These are phyloP conservation scores for Monosporascus sp. DNA, from an alignment of 2,329 filamentous ascomycete genomes.

Conservation along the genomic window DNA sequence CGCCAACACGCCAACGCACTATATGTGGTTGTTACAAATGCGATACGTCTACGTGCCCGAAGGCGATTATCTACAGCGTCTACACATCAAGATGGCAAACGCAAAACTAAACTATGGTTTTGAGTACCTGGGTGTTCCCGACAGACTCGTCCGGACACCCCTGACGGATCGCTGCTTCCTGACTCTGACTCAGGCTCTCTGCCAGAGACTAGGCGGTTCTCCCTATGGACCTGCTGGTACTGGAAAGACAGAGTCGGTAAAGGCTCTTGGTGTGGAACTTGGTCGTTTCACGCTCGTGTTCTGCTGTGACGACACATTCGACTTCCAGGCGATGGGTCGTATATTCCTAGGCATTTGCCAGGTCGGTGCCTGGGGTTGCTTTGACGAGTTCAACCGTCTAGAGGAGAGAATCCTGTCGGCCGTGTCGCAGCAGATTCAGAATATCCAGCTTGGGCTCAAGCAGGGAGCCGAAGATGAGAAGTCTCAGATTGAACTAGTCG, in stretches of 20 bases:
- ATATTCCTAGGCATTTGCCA: constrained; percentile 99
- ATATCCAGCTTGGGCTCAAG: constrained; percentile 93
- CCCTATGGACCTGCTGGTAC: constrained; percentile 97
- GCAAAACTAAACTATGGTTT: constrained; percentile 94
- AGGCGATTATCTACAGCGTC: constrained; percentile 74
- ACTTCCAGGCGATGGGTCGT: constrained; percentile 98
- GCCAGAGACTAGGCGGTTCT: constrained; percentile 90
- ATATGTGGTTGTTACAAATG: constrained; percentile 95
- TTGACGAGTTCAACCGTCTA: constrained; percentile 98
- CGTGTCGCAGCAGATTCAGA: constrained; percentile 98
- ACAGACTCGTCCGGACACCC: constrained; percentile 92
- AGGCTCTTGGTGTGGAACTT: constrained; percentile 91
- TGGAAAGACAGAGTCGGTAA: constrained; percentile 98
- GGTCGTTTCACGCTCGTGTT: constrained; percentile 98
- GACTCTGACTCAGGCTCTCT: constrained; percentile 91
- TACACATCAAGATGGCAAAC: constrained; percentile 95
- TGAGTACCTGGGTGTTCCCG: constrained; percentile 93
- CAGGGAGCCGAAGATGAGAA: constrained; percentile 76
- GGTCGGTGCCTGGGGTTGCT: constrained; percentile 98
- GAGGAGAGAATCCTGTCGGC: constrained; percentile 97
- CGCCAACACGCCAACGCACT: constrained; percentile 72
- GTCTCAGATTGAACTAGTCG: constrained; percentile 88
- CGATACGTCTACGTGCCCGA: constrained; percentile 83
- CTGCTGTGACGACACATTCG: constrained; percentile 98
- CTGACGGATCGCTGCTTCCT: constrained; percentile 98